Evolutionary conservation across 2,329 filamentous ascomycete species (phyloP).

Genomic region (Malbranchea cinnamomea): DNA sequence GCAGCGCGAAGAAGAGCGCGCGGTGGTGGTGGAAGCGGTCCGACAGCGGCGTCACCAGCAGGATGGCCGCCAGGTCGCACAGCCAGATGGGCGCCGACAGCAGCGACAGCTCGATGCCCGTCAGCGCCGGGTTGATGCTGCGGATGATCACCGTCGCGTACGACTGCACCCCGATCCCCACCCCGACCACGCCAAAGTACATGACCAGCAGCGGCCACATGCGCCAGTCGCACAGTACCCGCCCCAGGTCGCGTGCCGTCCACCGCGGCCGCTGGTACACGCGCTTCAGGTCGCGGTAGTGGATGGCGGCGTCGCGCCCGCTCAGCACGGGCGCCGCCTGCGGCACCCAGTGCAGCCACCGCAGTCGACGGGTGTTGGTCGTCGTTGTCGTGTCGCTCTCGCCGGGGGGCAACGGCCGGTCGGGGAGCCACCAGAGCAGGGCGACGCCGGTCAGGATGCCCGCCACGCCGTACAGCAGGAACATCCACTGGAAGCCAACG

Average conservation of each 20-base stretch:
- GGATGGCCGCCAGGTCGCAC: constrained; percentile 80
- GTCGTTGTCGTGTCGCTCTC: constrained; percentile 8
- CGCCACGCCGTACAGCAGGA: constrained; percentile 68
- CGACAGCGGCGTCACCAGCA: constrained; percentile 70
- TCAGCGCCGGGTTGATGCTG: constrained; percentile 59
- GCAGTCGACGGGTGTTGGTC: constrained; percentile 15
- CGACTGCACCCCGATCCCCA: constrained; percentile 77
- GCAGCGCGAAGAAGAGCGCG: constrained; percentile 64
- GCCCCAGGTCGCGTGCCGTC: constrained; percentile 53
- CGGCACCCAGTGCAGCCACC: constrained; percentile 52
- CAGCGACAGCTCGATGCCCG: constrained; percentile 60
- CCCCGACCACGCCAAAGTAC: constrained; percentile 91
- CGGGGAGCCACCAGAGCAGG: constrained; percentile 82
- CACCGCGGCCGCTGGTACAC: constrained; percentile 66
- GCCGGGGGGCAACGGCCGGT: constrained; percentile 59
- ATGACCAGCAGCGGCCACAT: constrained; percentile 75
- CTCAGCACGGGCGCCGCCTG: constrained; percentile 53
- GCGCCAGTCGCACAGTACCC: constrained; percentile 69
- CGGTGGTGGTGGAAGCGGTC: constrained; percentile 74
- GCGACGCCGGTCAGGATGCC: constrained; percentile 55
- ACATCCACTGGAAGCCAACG: constrained; percentile 59
- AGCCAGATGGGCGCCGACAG: constrained; percentile 83
- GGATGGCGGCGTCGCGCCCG: constrained; percentile 63
- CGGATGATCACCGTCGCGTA: constrained; percentile 80
- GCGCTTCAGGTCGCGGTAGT: constrained; percentile 67